A percentile compares a stretch with the other conserved stretches of the same genome.
These are phyloP conservation scores for Lasiodiplodia hormozganensis DNA, from an alignment of 2,329 filamentous ascomycete genomes.

Conservation along the genomic window DNA sequence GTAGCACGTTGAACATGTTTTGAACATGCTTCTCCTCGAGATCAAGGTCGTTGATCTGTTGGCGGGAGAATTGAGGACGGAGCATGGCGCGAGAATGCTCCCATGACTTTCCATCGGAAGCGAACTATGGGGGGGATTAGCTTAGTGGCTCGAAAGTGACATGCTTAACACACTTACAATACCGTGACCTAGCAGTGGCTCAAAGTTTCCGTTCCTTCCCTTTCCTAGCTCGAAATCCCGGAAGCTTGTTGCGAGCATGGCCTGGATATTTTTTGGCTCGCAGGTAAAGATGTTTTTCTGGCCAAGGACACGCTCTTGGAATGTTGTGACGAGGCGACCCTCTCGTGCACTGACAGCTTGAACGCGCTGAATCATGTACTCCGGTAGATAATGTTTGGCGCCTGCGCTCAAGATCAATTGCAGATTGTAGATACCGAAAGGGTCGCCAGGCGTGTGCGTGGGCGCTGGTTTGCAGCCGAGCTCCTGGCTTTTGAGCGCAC, in stretches of 20 bases:
- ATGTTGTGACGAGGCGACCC: slow-evolving; percentile 38
- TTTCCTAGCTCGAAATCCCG: slow-evolving; percentile 53
- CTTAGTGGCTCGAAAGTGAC: too few species aligned
- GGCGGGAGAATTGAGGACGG: slow-evolving; percentile 60
- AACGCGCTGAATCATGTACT: slow-evolving; percentile 35
- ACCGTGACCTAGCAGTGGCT: slow-evolving; percentile 52
- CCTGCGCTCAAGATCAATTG: slow-evolving; percentile 47
- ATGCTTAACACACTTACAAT: slow-evolving; percentile 32
- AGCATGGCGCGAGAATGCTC: slow-evolving; percentile 52
- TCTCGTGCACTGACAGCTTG: slow-evolving; percentile 36
- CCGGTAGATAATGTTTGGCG: slow-evolving; percentile 44
- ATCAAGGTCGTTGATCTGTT: slow-evolving; percentile 60
- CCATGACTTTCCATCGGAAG: slow-evolving; percentile 52
- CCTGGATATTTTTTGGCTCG: slow-evolving; percentile 58
- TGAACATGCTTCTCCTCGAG: slow-evolving; percentile 68
- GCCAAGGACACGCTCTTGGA: slow-evolving; percentile 46
- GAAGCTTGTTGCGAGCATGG: slow-evolving; percentile 52
- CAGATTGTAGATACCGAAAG: slow-evolving; percentile 62
- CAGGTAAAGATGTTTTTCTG: slow-evolving; percentile 51
- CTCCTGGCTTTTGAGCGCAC: slow-evolving; percentile 47
- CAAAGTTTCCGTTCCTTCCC: slow-evolving; percentile 42
- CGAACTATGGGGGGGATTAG: slow-evolving; percentile 42
- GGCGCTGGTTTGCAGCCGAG: slow-evolving; percentile 56
- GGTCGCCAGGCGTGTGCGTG: slow-evolving; percentile 54
- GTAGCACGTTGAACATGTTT: slow-evolving; percentile 64